phyloP scores from a whole-genome alignment of 495 filamentous ascomycete species.

The Podospora bellae-mahoneyi region DNA sequence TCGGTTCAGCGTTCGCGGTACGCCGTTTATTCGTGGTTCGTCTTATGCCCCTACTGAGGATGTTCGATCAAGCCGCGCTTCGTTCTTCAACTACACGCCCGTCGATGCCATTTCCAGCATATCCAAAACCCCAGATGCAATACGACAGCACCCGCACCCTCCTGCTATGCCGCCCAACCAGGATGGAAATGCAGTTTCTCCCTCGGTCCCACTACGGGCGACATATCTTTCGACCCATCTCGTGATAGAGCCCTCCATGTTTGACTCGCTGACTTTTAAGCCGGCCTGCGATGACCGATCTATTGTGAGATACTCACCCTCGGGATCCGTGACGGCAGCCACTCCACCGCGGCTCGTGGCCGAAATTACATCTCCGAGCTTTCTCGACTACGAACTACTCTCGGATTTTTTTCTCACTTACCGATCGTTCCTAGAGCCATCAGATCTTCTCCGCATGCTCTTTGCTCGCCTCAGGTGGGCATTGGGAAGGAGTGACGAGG shows the following conservation, averaged over 20 bases:
- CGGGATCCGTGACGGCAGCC: slow-evolving; percentile 77
- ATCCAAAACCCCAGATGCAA: slow-evolving; percentile 16
- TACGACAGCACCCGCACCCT: slow-evolving; percentile 26
- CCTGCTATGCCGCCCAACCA: slow-evolving; percentile 28
- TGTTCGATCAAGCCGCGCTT: slow-evolving; percentile 42
- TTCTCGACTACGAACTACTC: slow-evolving; percentile 94
- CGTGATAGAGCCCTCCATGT: slow-evolving; percentile 61
- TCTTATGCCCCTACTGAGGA: slow-evolving; percentile 57
- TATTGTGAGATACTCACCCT: slow-evolving; percentile 77
- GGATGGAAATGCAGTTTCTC: slow-evolving; percentile 25
- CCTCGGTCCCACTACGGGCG: slow-evolving; percentile 33
- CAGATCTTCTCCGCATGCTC: slow-evolving; percentile 75
- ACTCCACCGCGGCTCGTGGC: slow-evolving; percentile 89
- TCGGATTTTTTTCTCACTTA: slow-evolving; percentile 98
- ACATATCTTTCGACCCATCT: slow-evolving; percentile 45
- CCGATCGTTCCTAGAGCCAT: slow-evolving; percentile 73
- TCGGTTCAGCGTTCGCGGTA: slow-evolving; percentile 74
- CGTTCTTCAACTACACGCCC: slow-evolving; percentile 32
- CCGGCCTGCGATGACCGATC: slow-evolving; percentile 68
- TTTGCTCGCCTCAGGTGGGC: slow-evolving; percentile 87
- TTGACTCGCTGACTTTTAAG: slow-evolving; percentile 71
- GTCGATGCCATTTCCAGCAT: slow-evolving; percentile 24
- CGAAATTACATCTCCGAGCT: slow-evolving; percentile 94
- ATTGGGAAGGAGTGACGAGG: slow-evolving; percentile 72
- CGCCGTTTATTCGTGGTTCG: slow-evolving; percentile 76